Conservation (phyloP, 192 early-diverging fungal genomes). For the Coemansia aciculifera region DNA sequence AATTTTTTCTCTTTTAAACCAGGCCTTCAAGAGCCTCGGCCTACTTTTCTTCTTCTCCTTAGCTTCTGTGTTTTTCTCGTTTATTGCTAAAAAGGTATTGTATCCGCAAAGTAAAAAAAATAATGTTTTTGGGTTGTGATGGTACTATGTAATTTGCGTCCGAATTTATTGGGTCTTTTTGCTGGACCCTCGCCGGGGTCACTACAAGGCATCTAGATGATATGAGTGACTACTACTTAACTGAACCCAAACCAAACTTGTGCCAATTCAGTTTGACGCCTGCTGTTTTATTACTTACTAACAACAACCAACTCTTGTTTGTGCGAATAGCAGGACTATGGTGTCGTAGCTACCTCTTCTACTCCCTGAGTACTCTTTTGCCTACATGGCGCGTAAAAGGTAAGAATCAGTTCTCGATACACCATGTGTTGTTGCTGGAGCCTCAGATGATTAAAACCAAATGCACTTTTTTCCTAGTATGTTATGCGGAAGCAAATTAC, state of each 20-base stretch:
- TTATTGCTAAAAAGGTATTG: slow-evolving; percentile 13
- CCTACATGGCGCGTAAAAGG: neutral
- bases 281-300: neutral
- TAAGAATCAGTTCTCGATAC: neutral
- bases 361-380: neutral
- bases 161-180: slow-evolving; percentile 25
- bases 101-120: neutral
- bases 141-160: slow-evolving; percentile 58
- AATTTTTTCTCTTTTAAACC: neutral
- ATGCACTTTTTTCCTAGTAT: slow-evolving; percentile 11
- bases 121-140: slow-evolving; percentile 24
- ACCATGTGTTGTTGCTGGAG: neutral
- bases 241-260: slow-evolving; percentile 23
- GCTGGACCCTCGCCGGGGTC: slow-evolving; percentile 50
- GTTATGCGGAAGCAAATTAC: slow-evolving; percentile 13
- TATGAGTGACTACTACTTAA: slow-evolving; percentile 38
- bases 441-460: slow-evolving; percentile 12
- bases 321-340: neutral
- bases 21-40: neutral
- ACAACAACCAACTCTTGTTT: neutral
- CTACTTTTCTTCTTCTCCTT: slow-evolving; percentile 1
- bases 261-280: neutral
- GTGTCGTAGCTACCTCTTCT: neutral
- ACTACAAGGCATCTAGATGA: slow-evolving; percentile 23
- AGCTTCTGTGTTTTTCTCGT: neutral